A percentile compares a stretch with the other conserved stretches of the same genome.
These are phyloP conservation scores for Kalmusia sp. DNA, from an alignment of 2,329 filamentous ascomycete genomes.

Conservation along the genomic window DNA sequence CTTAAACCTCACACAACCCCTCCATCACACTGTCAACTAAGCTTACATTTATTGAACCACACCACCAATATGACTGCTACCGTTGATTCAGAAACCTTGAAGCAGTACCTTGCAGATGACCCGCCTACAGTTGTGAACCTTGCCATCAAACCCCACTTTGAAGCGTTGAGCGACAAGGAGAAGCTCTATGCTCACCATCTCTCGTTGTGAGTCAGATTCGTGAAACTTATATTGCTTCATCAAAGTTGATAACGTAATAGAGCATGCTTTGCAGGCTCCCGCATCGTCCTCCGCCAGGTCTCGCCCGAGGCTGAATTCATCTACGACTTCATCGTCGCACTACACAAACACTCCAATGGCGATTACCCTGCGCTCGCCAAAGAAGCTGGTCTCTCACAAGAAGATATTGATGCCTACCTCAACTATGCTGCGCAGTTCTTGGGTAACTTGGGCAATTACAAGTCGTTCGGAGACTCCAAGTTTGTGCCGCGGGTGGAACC, in stretches of 20 bases:
- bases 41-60: neutral
- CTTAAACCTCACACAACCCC: neutral
- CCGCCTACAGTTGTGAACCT: conserved; percentile 88
- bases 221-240: neutral
- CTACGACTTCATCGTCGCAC: conserved; percentile 61
- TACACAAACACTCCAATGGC: conserved; percentile 57
- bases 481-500: conserved; percentile 57
- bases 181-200: conserved; percentile 86
- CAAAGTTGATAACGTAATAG: conserved; percentile 23
- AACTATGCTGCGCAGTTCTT: conserved; percentile 55
- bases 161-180: conserved; percentile 74
- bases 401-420: conserved; percentile 47
- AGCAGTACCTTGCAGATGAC: conserved; percentile 87
- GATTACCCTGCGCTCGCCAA: conserved; percentile 56
- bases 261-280: conserved; percentile 57
- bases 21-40: neutral
- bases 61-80: conserved; percentile 30
- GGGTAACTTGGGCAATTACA: conserved; percentile 63
- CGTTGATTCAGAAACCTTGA: conserved; percentile 54
- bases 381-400: conserved; percentile 49
- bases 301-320: conserved; percentile 60
- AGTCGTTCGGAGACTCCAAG: conserved; percentile 59
- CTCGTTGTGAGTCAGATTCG: conserved; percentile 40
- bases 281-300: conserved; percentile 61
- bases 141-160: conserved; percentile 92